Base-by-base conservation (phyloP, 805 yeast species). In the Diddensiella transvaalensis region DNA sequence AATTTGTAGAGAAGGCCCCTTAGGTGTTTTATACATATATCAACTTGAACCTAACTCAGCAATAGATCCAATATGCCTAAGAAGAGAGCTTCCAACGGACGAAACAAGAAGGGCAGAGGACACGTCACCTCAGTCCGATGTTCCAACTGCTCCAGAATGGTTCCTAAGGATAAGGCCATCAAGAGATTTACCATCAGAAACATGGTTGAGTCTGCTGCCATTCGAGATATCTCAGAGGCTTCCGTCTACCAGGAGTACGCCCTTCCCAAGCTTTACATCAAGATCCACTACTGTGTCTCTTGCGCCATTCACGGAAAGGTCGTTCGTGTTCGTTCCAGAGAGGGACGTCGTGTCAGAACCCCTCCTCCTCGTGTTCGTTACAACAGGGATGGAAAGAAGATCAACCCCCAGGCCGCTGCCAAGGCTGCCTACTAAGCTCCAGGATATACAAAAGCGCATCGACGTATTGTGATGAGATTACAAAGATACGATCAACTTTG, bases 11-110 rank as follows among this genome's bases (percentile, higher is more conserved):
- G n/a, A n/a, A n/a, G n/a, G n/a, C n/a, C n/a, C n/a, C n/a, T n/a
- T n/a, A n/a, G n/a, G n/a, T n/a, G n/a, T n/a, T n/a, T n/a, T n/a
- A n/a, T n/a, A n/a, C n/a, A n/a, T n/a, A n/a, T n/a, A n/a, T n/a
- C n/a, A n/a, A n/a, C n/a, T n/a, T n/a, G n/a, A n/a, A n/a, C n/a
- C n/a, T n/a, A n/a, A n/a, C n/a, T n/a, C n/a, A n/a, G n/a, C 8
- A 8, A 26, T 17, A 35, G 38, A 35, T 17, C 15, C 38, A 35
- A 76, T 62, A 93, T 93, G 99, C 98, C 99, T 79, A 93, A 93
- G 88, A 93, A 93, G 98, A 91, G 99, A 90, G 89, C 98, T 78
- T 89, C 97, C 93, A 89, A 90, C 97, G 99, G 99, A 85, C 91
- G 99, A 84, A 93, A 93, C 95, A 93, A 93, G 95, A 90, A 89